Evolutionary conservation across 306 rosid genomes (phyloP).

Genomic region (Begonia fuchsioides): DNA sequence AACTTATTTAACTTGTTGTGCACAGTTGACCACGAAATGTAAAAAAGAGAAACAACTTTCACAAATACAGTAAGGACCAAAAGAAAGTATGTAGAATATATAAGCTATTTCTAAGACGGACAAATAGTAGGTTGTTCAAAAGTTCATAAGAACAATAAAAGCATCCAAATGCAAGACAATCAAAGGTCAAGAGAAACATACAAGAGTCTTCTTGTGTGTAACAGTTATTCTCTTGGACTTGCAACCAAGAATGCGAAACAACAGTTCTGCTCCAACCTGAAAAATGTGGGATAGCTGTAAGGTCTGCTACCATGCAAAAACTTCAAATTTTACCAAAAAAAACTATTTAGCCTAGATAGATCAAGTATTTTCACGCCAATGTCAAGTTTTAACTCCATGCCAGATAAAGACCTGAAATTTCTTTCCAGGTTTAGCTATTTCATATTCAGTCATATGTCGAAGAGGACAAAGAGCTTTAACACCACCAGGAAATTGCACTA

Average conservation of each 20-base stretch:
- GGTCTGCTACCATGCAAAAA: neutral
- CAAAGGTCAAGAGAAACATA: conserved; percentile 21
- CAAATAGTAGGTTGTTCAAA: no score
- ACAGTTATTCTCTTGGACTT: conserved; percentile 91
- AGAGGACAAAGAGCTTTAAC: conserved; percentile 93
- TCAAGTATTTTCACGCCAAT: no score
- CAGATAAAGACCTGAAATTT: conserved; percentile 46
- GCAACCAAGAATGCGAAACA: conserved; percentile 87
- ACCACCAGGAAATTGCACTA: conserved; percentile 94
- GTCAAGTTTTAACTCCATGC: no score
- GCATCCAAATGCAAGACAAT: neutral
- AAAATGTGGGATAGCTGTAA: neutral
- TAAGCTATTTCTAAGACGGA: no score
- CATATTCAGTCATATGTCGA: conserved; percentile 91
- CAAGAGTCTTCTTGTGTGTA: conserved; percentile 91
- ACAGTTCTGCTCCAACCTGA: conserved; percentile 81
- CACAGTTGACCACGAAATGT: no score
- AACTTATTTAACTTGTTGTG: no score
- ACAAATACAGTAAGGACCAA: no score
- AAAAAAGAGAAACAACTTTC: no score
- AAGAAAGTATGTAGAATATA: no score
- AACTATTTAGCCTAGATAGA: no score
- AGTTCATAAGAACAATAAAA: neutral
- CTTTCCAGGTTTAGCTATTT: conserved; percentile 78
- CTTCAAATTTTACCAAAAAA: no score